phyloP scores from a whole-genome alignment of 1,139 yeast genomes.

The Ogataea hybrid region DNA sequence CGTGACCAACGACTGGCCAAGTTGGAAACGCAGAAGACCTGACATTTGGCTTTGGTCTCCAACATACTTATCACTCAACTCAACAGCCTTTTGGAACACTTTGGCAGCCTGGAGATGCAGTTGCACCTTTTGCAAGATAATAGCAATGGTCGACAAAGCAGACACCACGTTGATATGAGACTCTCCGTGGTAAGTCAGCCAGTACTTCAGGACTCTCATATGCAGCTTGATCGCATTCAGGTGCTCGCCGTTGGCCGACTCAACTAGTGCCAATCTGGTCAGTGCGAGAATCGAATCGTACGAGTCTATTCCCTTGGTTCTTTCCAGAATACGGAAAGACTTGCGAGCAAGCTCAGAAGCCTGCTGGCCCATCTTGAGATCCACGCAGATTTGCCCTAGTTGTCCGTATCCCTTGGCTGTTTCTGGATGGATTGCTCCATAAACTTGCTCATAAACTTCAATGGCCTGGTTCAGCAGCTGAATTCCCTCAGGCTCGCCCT shows the following conservation, averaged over 20 bases:
- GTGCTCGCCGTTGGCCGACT: slow-evolving; percentile 57
- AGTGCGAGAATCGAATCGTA: slow-evolving; percentile 71
- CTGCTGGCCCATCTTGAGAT: slow-evolving; percentile 51
- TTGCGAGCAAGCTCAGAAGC: slow-evolving; percentile 72
- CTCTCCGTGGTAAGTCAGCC: slow-evolving; percentile 52
- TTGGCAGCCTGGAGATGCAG: slow-evolving; percentile 45
- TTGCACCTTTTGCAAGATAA: slow-evolving; percentile 54
- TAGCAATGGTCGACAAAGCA: slow-evolving; percentile 63
- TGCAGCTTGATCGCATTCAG: slow-evolving; percentile 63
- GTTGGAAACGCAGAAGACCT: slow-evolving; percentile 60
- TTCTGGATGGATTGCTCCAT: slow-evolving; percentile 77
- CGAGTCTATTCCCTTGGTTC: slow-evolving; percentile 79
- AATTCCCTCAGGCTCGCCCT: slow-evolving; percentile 47
- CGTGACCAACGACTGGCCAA: slow-evolving; percentile 61
- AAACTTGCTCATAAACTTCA: slow-evolving; percentile 75
- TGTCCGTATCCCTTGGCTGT: slow-evolving; percentile 69
- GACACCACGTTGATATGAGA: slow-evolving; percentile 71
- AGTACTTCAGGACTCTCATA: slow-evolving; percentile 56
- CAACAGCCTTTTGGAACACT: slow-evolving; percentile 50
- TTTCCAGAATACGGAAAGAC: slow-evolving; percentile 72
- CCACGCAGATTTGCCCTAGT: slow-evolving; percentile 67
- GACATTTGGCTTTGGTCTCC: slow-evolving; percentile 60
- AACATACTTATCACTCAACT: slow-evolving; percentile 31
- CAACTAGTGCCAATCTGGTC: slow-evolving; percentile 73
- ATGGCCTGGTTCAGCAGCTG: slow-evolving; percentile 67